Percentiles rank a stretch among this genome's conserved stretches.
phyloP scores from a whole-genome alignment of 176 grass and related monocot genomes.

The Oropetium thomaeum region DNA sequence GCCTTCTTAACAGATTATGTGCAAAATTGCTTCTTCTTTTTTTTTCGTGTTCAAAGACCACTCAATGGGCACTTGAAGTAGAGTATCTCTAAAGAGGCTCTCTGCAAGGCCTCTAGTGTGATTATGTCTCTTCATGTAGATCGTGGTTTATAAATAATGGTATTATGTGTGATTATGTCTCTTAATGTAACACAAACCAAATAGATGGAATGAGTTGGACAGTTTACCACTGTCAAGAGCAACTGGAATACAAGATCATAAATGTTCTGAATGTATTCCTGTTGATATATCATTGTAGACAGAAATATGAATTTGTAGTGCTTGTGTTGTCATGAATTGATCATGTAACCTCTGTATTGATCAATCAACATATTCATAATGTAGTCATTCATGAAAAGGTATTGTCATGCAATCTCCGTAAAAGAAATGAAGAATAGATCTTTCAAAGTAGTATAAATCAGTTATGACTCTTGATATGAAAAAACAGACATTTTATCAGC shows the following conservation, averaged over 20 bases:
- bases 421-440: background rate
- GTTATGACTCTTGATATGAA: background rate
- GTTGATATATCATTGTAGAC: background rate
- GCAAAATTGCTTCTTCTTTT: background rate
- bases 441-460: background rate
- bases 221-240: background rate
- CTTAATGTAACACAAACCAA: background rate
- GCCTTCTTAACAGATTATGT: background rate
- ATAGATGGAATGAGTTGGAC: background rate
- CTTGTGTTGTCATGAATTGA: background rate
- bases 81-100: background rate
- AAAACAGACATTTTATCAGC: background rate
- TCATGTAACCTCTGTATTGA: background rate
- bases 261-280: background rate
- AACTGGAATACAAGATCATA: background rate
- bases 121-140: background rate
- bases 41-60: background rate
- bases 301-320: constrained; percentile 10
- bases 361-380: background rate
- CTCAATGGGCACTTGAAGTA: background rate
- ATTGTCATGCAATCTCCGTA: background rate
- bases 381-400: background rate
- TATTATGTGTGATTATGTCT: background rate
- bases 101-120: background rate
- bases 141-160: background rate